These are phyloP conservation scores for Phaeophleospora eucalypticola DNA, from an alignment of 2,329 filamentous ascomycete genomes.

Conservation along the genomic window DNA sequence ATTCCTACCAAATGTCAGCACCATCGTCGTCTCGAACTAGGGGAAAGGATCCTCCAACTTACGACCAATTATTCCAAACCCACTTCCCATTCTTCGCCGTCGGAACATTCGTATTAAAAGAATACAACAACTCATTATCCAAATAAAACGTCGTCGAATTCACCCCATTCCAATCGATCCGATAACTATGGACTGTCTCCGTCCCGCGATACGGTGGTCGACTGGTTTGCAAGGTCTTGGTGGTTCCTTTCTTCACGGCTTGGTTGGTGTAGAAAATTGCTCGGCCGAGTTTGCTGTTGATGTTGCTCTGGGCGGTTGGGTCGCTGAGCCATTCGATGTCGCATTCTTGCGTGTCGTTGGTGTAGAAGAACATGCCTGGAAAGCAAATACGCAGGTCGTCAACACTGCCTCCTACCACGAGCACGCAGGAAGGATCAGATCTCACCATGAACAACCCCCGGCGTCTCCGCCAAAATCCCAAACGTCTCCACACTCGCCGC, in stretches of 20 bases:
- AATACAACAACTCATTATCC: constrained; percentile 12
- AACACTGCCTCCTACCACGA: too few species aligned
- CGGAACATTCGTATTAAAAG: constrained; percentile 14
- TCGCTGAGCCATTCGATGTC: constrained; percentile 24
- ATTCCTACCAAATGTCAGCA: constrained; percentile 10
- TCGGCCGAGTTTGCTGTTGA: constrained; percentile 1
- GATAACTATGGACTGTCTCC: constrained; percentile 2
- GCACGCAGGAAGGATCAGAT: too few species aligned
- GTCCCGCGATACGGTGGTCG: constrained; percentile 7
- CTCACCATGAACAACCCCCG: too few species aligned
- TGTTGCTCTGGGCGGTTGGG: constrained; percentile 10
- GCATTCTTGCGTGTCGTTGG: constrained; percentile 18
- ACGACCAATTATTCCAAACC: constrained; percentile 24
- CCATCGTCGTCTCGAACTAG: background rate
- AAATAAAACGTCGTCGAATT: constrained; percentile 15
- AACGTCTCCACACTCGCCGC: too few species aligned
- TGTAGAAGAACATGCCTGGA: constrained; percentile 21
- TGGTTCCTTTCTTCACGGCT: constrained; percentile 11
- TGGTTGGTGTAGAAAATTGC: constrained; percentile 14
- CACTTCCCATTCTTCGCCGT: constrained; percentile 15
- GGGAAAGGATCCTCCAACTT: constrained; percentile 3
- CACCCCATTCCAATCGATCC: constrained; percentile 23
- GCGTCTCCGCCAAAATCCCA: too few species aligned
- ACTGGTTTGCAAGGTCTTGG: constrained; percentile 4
- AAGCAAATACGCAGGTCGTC: too few species aligned